Evolutionary conservation across 129 eudicot species (phyloP).

Genomic region (Flaveria sonorensis): DNA sequence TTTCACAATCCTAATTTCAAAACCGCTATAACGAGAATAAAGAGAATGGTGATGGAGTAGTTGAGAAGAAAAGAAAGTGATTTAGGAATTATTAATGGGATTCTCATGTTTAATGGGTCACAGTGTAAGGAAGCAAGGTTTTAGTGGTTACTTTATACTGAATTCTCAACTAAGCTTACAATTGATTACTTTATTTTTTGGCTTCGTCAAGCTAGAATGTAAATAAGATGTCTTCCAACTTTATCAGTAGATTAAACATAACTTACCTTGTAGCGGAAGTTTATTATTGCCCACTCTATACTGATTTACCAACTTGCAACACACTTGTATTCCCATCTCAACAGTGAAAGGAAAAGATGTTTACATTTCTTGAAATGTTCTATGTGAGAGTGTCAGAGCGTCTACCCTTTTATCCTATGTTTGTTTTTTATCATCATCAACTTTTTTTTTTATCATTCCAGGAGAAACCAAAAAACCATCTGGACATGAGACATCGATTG

Average conservation of each 20-base stretch:
- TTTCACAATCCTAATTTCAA: constrained; percentile 15
- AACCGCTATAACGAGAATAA: not conserved
- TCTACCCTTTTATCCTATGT: constrained; percentile 10
- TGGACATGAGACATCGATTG: constrained; percentile 92
- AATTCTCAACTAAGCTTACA: not conserved
- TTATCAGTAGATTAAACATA: not conserved
- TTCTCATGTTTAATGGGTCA: not conserved
- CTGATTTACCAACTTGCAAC: constrained; percentile 14
- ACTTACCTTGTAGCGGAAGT: constrained; percentile 7
- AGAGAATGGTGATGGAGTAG: constrained; percentile 4
- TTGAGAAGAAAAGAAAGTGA: not conserved
- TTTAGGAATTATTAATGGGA: not conserved
- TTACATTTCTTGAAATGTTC: constrained; percentile 5
- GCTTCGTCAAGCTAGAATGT: not conserved
- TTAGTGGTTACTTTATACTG: not conserved
- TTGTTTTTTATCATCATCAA: not conserved
- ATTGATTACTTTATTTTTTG: no score
- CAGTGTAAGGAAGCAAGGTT: constrained; percentile 2
- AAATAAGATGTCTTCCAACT: constrained; percentile 4
- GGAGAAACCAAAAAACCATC: constrained; percentile 95
- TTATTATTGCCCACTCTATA: not conserved
- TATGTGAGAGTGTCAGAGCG: not conserved
- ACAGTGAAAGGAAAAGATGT: constrained; percentile 4
- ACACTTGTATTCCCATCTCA: not conserved
- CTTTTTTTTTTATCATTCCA: constrained; percentile 18